Evolutionary conservation across 805 yeast genomes (phyloP).

Genomic region (Candida arabinofermentans): DNA sequence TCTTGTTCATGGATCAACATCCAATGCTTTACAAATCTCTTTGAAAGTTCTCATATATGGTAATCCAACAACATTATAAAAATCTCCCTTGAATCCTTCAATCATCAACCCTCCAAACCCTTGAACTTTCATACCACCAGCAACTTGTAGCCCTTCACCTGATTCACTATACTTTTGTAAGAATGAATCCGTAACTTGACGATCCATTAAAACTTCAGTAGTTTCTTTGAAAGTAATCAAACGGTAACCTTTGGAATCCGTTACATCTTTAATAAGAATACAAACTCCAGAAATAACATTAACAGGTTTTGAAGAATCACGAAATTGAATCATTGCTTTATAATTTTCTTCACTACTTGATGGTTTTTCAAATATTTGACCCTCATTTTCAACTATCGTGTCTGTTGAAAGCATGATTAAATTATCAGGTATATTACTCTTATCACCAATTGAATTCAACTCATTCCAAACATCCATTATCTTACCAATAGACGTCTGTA

Average conservation of each 20-base stretch:
- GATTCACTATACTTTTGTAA: conserved; percentile 59
- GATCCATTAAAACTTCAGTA: conserved; percentile 36
- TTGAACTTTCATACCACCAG: conserved; percentile 92
- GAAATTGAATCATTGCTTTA: conserved; percentile 41
- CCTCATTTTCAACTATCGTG: conserved; percentile 63
- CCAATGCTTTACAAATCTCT: conserved; percentile 16
- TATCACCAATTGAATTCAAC: conserved; percentile 17
- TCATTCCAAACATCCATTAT: conserved; percentile 55
- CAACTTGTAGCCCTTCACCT: conserved; percentile 76
- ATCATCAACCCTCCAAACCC: conserved; percentile 66
- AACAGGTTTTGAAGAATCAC: conserved; percentile 42
- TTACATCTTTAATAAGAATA: conserved; percentile 29
- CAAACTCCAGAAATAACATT: conserved; percentile 54
- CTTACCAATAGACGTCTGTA: conserved; percentile 65
- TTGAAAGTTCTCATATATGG: conserved; percentile 60
- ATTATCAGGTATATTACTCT: conserved; percentile 9
- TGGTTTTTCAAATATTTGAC: conserved; percentile 78
- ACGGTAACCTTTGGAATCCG: conserved; percentile 12
- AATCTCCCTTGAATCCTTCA: conserved; percentile 68
- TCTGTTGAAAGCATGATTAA: conserved; percentile 62
- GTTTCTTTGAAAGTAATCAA: conserved; percentile 19
- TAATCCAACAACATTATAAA: conserved; percentile 80
- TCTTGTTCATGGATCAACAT: conserved; percentile 5
- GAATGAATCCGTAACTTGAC: conserved; percentile 46
- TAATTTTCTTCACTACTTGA: conserved; percentile 47